Evolutionary conservation across 371 early-diverging fungal genomes (phyloP), one percentile per base, ranked within the genome.

Genomic region (Rhizopus arrhizus): DNA sequence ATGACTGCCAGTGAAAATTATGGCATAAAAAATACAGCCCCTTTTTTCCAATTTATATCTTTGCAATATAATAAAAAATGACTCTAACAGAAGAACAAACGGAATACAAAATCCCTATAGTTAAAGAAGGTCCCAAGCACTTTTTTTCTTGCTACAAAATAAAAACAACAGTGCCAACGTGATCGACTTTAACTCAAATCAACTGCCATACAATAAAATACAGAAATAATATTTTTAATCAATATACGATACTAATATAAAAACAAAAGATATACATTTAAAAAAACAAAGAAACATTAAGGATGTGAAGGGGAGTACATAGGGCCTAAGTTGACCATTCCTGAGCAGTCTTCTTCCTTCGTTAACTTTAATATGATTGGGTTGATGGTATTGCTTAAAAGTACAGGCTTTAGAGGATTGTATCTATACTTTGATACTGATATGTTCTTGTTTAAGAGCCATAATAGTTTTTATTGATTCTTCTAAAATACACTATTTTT

Each of bases 281-380:
- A 38, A 38, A 38, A 38, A 9, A 38, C 38, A 38, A 38, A 38
- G 38, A 38, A 38, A 38, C 12, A 38, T 50, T 53, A 53, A 41
- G 35, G 22, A 13, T 55, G 55, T 13, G 42, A 29, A 55, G 55
- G 55, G 43, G 55, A 55, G 29, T 55, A 55, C 5, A 43, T 43
- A 32, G 55, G 55, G 9, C 45, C 55, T 6, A 55, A 13, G 7
- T 41, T 29, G 29, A 12, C 5, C 45, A 55, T 43, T 29, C 55
- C 55, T 31, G 6, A 6, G 43, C 42, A 31, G 15, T 43, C 55
- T 43, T 43, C 42, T 41, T 42, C 43, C 15, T 55, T 41, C 11
- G 55, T 55, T 43, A 55, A 31, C 43, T 55, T 55, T 15, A 55
- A 15, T 10, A 55, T 55, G 8, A 55, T 55, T 22, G 55, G 45